A percentile compares a stretch with the other conserved stretches of the same genome.
Evolutionary conservation across 225 moss, liverwort and hornwort species (phyloP).

Genomic region (Bryum argenteum): DNA sequence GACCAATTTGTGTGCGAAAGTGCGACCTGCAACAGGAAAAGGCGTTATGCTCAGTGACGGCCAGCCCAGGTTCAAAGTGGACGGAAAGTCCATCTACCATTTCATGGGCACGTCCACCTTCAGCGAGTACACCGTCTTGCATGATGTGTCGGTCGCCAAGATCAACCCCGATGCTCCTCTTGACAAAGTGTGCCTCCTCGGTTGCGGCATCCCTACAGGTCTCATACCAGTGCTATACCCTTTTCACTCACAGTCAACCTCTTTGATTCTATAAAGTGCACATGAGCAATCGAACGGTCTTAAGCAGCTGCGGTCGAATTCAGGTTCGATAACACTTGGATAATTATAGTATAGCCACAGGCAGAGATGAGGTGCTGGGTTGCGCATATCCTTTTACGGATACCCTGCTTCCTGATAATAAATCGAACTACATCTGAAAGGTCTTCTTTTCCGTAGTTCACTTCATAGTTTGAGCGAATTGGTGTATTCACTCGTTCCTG

Average conservation of each 20-base stretch:
- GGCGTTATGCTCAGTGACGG: conserved; percentile 65
- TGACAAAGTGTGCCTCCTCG: conserved; percentile 64
- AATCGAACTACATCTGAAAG: too few species aligned
- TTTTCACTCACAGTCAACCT: background rate
- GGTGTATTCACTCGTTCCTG: too few species aligned
- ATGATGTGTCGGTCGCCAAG: conserved; percentile 65
- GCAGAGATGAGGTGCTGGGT: too few species aligned
- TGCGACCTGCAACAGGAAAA: conserved; percentile 60
- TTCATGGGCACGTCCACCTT: conserved; percentile 72
- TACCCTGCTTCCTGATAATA: too few species aligned
- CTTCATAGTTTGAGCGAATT: too few species aligned
- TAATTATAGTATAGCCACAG: too few species aligned
- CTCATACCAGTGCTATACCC: background rate
- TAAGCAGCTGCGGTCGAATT: too few species aligned
- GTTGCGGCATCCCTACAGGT: conserved; percentile 72
- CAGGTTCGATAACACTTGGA: too few species aligned
- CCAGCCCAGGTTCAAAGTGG: conserved; percentile 46
- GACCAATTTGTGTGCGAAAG: conserved; percentile 63
- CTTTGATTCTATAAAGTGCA: too few species aligned
- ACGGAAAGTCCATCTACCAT: conserved; percentile 49
- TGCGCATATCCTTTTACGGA: too few species aligned
- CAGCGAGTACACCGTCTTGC: conserved; percentile 61
- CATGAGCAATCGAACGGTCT: background rate
- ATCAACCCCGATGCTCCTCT: conserved; percentile 56
- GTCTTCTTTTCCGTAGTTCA: too few species aligned